These are phyloP conservation scores for Lithohypha guttulata DNA, from an alignment of 2,329 filamentous ascomycete genomes.

Conservation along the genomic window DNA sequence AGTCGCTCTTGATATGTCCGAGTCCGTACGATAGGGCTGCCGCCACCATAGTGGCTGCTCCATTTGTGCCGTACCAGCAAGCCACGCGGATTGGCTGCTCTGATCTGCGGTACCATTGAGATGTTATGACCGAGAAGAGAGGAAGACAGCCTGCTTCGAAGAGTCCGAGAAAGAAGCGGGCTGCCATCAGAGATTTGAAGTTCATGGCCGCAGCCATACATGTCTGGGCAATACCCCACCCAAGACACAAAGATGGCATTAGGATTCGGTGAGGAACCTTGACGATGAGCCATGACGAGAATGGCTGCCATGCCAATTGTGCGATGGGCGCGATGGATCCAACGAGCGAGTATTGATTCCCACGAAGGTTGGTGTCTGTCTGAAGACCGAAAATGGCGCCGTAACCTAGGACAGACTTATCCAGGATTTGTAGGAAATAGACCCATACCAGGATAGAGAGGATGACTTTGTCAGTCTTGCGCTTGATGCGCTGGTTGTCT, in stretches of 20 bases:
- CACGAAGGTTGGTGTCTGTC: slow-evolving; percentile 40
- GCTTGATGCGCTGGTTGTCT: slow-evolving; percentile 43
- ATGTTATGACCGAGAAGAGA: slow-evolving; percentile 36
- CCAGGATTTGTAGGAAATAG: slow-evolving; percentile 43
- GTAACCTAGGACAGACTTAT: slow-evolving; percentile 49
- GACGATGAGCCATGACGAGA: slow-evolving; percentile 50
- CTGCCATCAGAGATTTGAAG: slow-evolving; percentile 37
- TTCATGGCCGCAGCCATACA: slow-evolving; percentile 38
- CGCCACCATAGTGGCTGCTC: slow-evolving; percentile 46
- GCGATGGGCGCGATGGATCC: slow-evolving; percentile 49
- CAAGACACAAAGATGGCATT: slow-evolving; percentile 41
- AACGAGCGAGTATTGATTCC: slow-evolving; percentile 47
- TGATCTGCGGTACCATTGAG: slow-evolving; percentile 37
- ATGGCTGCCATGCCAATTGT: slow-evolving; percentile 51
- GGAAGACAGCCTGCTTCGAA: slow-evolving; percentile 43
- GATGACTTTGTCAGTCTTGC: slow-evolving; percentile 52
- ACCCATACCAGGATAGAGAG: slow-evolving; percentile 39
- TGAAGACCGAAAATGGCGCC: slow-evolving; percentile 47
- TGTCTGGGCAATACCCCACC: slow-evolving; percentile 40
- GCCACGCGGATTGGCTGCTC: slow-evolving; percentile 55
- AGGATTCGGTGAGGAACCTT: slow-evolving; percentile 49
- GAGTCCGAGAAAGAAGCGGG: slow-evolving; percentile 43
- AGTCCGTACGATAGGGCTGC: slow-evolving; percentile 47
- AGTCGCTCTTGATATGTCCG: slow-evolving; percentile 39
- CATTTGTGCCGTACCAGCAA: slow-evolving; percentile 57